These are phyloP conservation scores for Microsporum ferrugineum DNA, from an alignment of 2,329 filamentous ascomycete species.

Conservation along the genomic window DNA sequence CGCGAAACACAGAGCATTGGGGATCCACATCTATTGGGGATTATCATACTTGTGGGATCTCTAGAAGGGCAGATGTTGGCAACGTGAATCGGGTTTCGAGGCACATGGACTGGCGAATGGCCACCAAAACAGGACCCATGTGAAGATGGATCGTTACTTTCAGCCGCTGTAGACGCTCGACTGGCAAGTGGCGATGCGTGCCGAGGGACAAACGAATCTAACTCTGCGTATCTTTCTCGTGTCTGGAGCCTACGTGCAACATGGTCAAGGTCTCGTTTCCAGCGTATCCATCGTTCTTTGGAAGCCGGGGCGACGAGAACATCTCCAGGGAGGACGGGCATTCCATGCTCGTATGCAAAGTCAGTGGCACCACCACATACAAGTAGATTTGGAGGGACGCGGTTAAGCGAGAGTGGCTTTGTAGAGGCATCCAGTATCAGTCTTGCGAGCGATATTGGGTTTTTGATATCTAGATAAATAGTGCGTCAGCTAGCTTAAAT, in stretches of 20 bases:
- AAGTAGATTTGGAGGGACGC: conserved; percentile 85
- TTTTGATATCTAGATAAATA: conserved; percentile 60
- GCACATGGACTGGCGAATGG: conserved; percentile 4
- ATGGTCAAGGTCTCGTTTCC: conserved; percentile 57
- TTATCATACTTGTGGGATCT: neutral
- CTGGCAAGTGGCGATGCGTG: neutral
- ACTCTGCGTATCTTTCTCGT: conserved; percentile 17
- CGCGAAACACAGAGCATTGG: neutral
- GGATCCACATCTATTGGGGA: neutral
- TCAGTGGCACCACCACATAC: conserved; percentile 73
- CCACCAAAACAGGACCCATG: conserved; percentile 1
- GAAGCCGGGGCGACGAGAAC: conserved; percentile 69
- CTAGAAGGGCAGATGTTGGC: neutral
- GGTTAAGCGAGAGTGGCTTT: conserved; percentile 65
- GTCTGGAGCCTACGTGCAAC: conserved; percentile 20
- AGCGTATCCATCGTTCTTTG: conserved; percentile 64
- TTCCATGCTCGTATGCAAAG: conserved; percentile 72
- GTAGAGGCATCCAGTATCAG: conserved; percentile 67
- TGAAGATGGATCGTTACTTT: conserved; percentile 2
- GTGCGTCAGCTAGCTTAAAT: neutral
- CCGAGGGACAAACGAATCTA: neutral
- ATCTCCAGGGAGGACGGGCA: conserved; percentile 62
- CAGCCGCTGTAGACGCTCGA: neutral
- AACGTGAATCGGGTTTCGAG: neutral
- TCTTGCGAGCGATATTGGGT: conserved; percentile 80